Base-by-base conservation (phyloP, 75 land plant genomes). In the Sequoia sempervirens region DNA sequence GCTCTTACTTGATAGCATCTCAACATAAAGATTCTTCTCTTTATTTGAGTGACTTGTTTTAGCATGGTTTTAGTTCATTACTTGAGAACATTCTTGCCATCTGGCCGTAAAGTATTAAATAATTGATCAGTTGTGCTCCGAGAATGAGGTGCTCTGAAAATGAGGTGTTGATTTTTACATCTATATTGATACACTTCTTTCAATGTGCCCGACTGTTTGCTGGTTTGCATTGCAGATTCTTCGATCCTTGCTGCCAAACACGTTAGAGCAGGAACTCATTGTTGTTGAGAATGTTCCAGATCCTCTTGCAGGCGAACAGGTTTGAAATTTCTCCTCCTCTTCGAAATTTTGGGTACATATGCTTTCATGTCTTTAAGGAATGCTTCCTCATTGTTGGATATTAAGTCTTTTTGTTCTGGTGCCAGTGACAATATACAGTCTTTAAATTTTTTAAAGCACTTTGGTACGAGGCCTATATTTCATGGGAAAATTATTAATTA, bases 271-370 rank as follows among this genome's bases (percentile, higher is more conserved):
- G 83, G 99, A 95, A 86, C 88, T 91, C 81, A 83, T 95, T 61
- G 52, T 92, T 68, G 87, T 95, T 41, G 99, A 97, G 84, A 95
- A 95, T 85, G 82, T 85, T 41, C 95, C 95, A 78, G 98, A 97
- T 84, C 92, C 93, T 76, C 92, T 97, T 82, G 93, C 98, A 56
- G 96, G 98, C 18, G 99, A 97, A 81, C 99, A 97, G 93, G 99
- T 97, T 76, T 52, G 84, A 40, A 70, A 20, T 76, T 76, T 76
- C 45, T 41, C 12, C 41, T 74, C 20, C 26, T 40, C 46, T 23
- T 41, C 8, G 37, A 41, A 41, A 41, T 76, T 17, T 41, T 38
- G 46, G 79, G 45, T 11, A 76, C n/a, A 23, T 76, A 40, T 76
- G 79, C 10, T 76, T 12, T 45, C 38, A 26, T 23, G 11, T 37